These are phyloP conservation scores for Botrytis fabae DNA, from an alignment of 2,329 filamentous ascomycete species.

Conservation along the genomic window DNA sequence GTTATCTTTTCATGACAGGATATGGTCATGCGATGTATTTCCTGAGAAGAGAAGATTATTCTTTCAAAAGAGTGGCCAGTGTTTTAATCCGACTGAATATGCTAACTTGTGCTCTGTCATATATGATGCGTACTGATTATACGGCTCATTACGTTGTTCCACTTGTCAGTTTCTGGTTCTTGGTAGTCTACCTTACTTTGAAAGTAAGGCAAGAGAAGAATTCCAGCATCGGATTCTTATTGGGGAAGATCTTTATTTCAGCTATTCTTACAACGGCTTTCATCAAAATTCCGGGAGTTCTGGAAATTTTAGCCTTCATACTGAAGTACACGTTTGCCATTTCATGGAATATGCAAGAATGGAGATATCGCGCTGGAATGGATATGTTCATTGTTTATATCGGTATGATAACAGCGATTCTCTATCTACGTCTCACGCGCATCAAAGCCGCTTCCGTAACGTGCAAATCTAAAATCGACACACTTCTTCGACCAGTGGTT, in stretches of 20 bases:
- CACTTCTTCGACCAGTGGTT: conserved; percentile 26
- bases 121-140: conserved; percentile 58
- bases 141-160: conserved; percentile 60
- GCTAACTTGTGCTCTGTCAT: conserved; percentile 53
- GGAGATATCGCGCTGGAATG: conserved; percentile 52
- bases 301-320: conserved; percentile 46
- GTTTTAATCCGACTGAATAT: conserved; percentile 60
- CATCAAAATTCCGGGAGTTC: conserved; percentile 43
- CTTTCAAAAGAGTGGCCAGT: conserved; percentile 50
- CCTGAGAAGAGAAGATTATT: conserved; percentile 56
- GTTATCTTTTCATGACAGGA: conserved; percentile 62
- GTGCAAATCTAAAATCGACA: conserved; percentile 34
- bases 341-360: conserved; percentile 50
- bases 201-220: conserved; percentile 47
- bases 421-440: conserved; percentile 42
- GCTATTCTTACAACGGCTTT: conserved; percentile 45
- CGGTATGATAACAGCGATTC: conserved; percentile 53
- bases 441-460: conserved; percentile 31
- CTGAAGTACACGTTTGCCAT: conserved; percentile 49
- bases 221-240: conserved; percentile 44
- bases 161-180: conserved; percentile 62
- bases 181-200: conserved; percentile 56
- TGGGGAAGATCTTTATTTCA: conserved; percentile 51
- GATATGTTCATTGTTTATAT: conserved; percentile 58
- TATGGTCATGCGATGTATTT: conserved; percentile 63